These are phyloP conservation scores for Cordyceps cateniannulata DNA, from an alignment of 2,329 filamentous ascomycete genomes.

Conservation along the genomic window DNA sequence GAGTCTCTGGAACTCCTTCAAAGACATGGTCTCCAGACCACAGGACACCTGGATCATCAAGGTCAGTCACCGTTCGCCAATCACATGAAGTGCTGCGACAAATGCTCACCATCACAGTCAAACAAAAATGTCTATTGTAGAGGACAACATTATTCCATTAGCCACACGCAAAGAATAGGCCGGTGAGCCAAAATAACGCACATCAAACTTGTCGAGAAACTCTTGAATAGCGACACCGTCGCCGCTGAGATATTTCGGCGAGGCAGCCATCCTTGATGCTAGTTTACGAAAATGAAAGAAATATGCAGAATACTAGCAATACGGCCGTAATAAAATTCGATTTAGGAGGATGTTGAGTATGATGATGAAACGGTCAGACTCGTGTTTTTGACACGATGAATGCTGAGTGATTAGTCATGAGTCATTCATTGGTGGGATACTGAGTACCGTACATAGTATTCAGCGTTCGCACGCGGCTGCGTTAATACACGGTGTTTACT, in stretches of 20 bases:
- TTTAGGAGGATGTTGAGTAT: too few relatives aligned
- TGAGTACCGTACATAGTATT: neutral
- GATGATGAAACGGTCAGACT: neutral
- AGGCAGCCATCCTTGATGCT: conserved; percentile 13
- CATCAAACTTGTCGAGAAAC: conserved; percentile 89
- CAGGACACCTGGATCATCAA: conserved; percentile 62
- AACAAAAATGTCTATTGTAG: conserved; percentile 88
- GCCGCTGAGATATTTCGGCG: conserved; percentile 67
- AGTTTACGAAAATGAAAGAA: neutral
- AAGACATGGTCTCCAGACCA: conserved; percentile 95
- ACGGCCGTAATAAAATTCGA: too few relatives aligned
- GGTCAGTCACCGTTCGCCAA: conserved; percentile 14
- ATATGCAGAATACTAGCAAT: too few relatives aligned
- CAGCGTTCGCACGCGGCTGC: too few relatives aligned
- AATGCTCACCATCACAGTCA: conserved; percentile 81
- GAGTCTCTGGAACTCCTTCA: conserved; percentile 74
- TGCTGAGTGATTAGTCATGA: conserved; percentile 4
- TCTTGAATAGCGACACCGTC: conserved; percentile 68
- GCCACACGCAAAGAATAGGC: neutral
- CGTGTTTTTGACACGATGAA: neutral
- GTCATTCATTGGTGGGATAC: neutral
- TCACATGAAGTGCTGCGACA: neutral
- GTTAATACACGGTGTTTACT: too few relatives aligned
- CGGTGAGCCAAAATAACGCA: conserved; percentile 41
- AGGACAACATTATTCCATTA: neutral